phyloP scores from a whole-genome alignment of 2,329 filamentous ascomycete species.

The Ophiostoma populinum region DNA sequence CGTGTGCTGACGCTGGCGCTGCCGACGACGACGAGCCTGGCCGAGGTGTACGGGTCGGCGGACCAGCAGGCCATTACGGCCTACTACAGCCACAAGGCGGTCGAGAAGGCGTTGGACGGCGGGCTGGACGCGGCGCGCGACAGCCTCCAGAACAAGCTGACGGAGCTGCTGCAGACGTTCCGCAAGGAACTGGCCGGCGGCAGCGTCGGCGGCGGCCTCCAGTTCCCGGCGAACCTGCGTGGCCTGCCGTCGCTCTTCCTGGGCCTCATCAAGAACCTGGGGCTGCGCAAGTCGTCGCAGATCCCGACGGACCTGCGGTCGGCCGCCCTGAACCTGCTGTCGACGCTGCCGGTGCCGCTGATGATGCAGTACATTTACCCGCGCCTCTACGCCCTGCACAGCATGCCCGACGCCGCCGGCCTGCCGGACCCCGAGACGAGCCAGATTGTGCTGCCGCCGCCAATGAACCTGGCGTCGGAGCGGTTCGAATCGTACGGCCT shows the following conservation, averaged over 20 bases:
- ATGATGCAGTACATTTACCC: slow-evolving; percentile 89
- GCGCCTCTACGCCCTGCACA: slow-evolving; percentile 70
- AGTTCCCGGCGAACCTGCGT: slow-evolving; percentile 84
- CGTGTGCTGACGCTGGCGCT: slow-evolving; percentile 85
- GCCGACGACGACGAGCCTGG: slow-evolving; percentile 78
- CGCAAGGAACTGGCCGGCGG: slow-evolving; percentile 92
- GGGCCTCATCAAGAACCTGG: slow-evolving; percentile 89
- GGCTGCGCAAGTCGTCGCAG: slow-evolving; percentile 78
- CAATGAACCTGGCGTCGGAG: slow-evolving; percentile 75
- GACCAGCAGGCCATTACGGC: slow-evolving; percentile 86
- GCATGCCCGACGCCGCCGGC: slow-evolving; percentile 91
- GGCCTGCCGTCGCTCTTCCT: slow-evolving; percentile 82
- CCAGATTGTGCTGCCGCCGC: slow-evolving; percentile 73
- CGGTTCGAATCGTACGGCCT: slow-evolving; percentile 76
- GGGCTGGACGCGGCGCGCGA: slow-evolving; percentile 85
- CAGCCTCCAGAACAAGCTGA: slow-evolving; percentile 75
- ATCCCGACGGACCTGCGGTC: slow-evolving; percentile 89
- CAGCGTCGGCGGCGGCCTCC: slow-evolving; percentile 85
- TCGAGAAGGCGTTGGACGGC: slow-evolving; percentile 63
- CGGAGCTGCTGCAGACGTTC: slow-evolving; percentile 87
- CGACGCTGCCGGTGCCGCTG: slow-evolving; percentile 76
- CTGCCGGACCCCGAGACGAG: slow-evolving; percentile 71
- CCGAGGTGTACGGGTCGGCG: slow-evolving; percentile 84
- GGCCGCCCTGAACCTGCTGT: slow-evolving; percentile 83
- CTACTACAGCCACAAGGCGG: slow-evolving; percentile 95